Evolutionary conservation across 1,139 yeast species (phyloP).

Genomic region (Zygotorulaspora mrakii): DNA sequence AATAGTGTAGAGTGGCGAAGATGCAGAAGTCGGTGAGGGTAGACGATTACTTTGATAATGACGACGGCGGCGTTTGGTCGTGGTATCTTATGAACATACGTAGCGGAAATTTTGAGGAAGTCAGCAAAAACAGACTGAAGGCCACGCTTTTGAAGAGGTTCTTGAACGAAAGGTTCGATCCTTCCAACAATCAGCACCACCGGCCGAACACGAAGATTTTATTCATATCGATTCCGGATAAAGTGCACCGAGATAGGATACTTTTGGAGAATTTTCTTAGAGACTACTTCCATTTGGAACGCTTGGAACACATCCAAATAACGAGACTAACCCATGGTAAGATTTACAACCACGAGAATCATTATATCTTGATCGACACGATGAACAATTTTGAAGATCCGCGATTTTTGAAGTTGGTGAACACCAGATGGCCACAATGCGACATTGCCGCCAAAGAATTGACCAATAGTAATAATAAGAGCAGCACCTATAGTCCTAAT

Average conservation of each 20-base stretch:
- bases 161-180: conserved; percentile 24
- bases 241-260: conserved; percentile 30
- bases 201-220: conserved; percentile 25
- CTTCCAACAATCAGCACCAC: conserved; percentile 6
- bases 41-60: conserved; percentile 33
- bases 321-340: conserved; percentile 27
- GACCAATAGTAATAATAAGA: conserved; percentile 1
- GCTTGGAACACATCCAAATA: conserved; percentile 30
- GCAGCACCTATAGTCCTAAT: not conserved
- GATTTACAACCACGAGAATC: conserved; percentile 34
- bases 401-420: conserved; percentile 25
- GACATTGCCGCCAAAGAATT: not conserved
- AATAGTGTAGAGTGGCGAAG: not conserved
- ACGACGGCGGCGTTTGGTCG: conserved; percentile 36
- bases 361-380: conserved; percentile 33
- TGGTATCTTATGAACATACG: conserved; percentile 36
- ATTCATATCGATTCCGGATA: conserved; percentile 35
- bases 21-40: conserved; percentile 33
- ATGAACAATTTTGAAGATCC: conserved; percentile 32
- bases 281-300: conserved; percentile 33
- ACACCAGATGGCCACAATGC: conserved; percentile 14
- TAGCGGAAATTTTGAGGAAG: conserved; percentile 36
- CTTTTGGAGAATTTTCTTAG: conserved; percentile 32
- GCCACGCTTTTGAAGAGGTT: conserved; percentile 30
- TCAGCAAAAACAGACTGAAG: conserved; percentile 29